Evolutionary conservation across 78 protist species (phyloP), one percentile per base, ranked within the genome.

Genomic region (Acrasis kona): DNA sequence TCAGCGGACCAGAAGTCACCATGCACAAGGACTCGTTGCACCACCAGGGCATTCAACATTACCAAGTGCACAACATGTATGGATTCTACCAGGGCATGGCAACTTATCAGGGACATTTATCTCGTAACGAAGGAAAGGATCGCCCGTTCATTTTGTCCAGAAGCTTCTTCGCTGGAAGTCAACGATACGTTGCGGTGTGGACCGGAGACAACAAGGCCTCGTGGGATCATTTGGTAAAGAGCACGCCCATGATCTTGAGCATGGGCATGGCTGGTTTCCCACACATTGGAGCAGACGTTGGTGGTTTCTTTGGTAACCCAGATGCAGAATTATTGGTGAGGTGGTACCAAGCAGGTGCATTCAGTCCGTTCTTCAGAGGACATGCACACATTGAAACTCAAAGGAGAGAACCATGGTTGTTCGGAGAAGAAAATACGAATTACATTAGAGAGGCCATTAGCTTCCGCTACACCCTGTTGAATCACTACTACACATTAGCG

Each of bases 171-270:
- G 95, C 97, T 5, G 98, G 98, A 32, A 76, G 96, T 5, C 97
- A 96, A 86, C 82, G 96, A 39, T 75, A 77, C 73, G 98, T 89
- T 35, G 98, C 99, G 39, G 82, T 96, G 29, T 97, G 99, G 99
- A 96, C 98, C 0, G 99, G 99, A 39, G 99, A 97, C 86, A 97
- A 97, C 81, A 70, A 77, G 39, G 98, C 98, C 34, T 75, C 71
- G 38, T 97, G 99, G 98, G 65, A 40, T 1, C 99, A 96, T 41
- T 77, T 97, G 58, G 69, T 39, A 31, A 77, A 65, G 34, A 28
- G 95, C 3, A 28, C 50, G 3, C 95, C 96, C 12, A 93, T 93
- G 97, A 72, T 96, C 10, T 78, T 96, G 31, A 65, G 96, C 37
- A 65, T 94, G 41, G 39, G 77, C 32, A 5, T 96, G 28, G 79